These are phyloP conservation scores for Fusarium gaditjirri DNA, from an alignment of 2,329 filamentous ascomycete species.

Conservation along the genomic window DNA sequence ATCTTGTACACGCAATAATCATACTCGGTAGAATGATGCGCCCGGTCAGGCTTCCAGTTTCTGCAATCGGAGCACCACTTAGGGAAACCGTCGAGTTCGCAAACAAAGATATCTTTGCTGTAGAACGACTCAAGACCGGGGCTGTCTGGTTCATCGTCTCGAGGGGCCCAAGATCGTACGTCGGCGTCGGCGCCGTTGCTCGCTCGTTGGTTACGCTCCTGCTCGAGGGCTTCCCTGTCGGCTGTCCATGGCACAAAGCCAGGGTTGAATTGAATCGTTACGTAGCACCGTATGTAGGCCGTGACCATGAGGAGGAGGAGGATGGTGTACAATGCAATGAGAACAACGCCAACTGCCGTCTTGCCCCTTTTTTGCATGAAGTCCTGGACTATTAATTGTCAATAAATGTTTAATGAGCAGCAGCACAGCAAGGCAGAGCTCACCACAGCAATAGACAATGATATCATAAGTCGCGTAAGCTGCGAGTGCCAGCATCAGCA, in stretches of 20 bases:
- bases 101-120: constrained; percentile 84
- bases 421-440: constrained; percentile 46
- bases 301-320: constrained; percentile 73
- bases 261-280: constrained; percentile 72
- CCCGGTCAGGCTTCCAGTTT: constrained; percentile 88
- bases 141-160: constrained; percentile 66
- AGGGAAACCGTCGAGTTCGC: constrained; percentile 84
- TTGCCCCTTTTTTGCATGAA: constrained; percentile 65
- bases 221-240: constrained; percentile 53
- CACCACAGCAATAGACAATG: constrained; percentile 74
- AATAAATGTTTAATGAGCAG: neutral
- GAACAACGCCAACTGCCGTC: constrained; percentile 69
- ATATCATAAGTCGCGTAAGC: constrained; percentile 78
- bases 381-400: constrained; percentile 67
- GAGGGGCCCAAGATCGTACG: constrained; percentile 48
- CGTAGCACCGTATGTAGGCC: constrained; percentile 76
- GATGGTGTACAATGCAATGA: constrained; percentile 79
- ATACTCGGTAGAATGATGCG: constrained; percentile 87
- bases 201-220: constrained; percentile 36
- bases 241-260: constrained; percentile 73
- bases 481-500: constrained; percentile 72
- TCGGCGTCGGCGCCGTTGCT: constrained; percentile 44
- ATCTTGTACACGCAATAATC: constrained; percentile 86
- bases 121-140: constrained; percentile 81
- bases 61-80: constrained; percentile 86